Evolutionary conservation across 1,284 basidiomycete genomes (phyloP), one percentile per base, ranked within the genome.

Genomic region (Mrakiaceae sp.): DNA sequence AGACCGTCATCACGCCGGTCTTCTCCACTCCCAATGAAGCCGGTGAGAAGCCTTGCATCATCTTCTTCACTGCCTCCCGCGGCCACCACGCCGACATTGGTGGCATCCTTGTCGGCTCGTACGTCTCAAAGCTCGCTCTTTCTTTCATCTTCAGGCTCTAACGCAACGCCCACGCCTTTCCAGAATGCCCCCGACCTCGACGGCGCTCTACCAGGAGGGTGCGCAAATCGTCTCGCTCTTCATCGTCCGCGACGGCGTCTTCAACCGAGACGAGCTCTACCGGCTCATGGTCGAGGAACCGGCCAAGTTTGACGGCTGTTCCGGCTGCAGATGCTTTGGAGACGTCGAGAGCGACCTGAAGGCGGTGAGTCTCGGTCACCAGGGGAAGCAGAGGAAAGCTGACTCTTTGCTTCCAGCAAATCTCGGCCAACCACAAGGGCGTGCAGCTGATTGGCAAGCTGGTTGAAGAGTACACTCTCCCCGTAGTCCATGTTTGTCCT

Each of bases 341-440:
- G 92, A 97, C 72, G 87, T 95, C 12, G 89, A 94, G 78, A 88
- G 88, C 69, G 94, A 97, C 74, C 74, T 97, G 66, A 92, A 94
- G 74, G 93, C 94, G 62, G 88, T 87, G 70, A 67, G 83, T 76
- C 64, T 58, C 27, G 27, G 27, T 27, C 27, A 27, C 27, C 27
- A 27, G 27, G 27, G 27, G 27, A 63, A 64, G 42, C 48, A 9
- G 60, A 60, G 42, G 60, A 62, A 27, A 60, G 64, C 27, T 27
- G 52, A 27, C 27, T 27, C 27, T 27, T 27, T 27, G 27, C 27
- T 27, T 66, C 50, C 65, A 88, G 83, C 93, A 96, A 86, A 88
- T 98, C 67, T 90, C 93, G 0, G 94, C 95, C 14, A 97, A 96
- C 74, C 85, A 95, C 76, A 97, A 96, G 78, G 94, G 92, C 12